Conservation (phyloP, 1,284 basidiomycete species). For the Xanthoconium separans region DNA sequence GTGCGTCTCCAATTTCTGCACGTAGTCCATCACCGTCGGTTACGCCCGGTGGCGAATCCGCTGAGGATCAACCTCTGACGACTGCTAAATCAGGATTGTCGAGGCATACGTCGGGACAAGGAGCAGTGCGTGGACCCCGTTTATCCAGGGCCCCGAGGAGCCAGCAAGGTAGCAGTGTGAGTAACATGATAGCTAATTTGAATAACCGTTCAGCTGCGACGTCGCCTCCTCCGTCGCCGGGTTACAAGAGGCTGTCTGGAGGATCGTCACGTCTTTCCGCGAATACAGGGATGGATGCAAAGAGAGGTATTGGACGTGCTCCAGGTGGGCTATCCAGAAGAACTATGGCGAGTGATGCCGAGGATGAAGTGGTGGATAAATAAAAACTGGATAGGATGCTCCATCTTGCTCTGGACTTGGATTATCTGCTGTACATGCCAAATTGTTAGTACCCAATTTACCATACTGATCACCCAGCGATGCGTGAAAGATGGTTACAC, state of each 20-base stretch:
- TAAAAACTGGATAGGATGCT: constrained; percentile 2
- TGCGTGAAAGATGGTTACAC: constrained; percentile 19
- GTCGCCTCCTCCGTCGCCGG: constrained; percentile 40
- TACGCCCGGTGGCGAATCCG: constrained; percentile 29
- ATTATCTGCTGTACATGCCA: too few relatives aligned
- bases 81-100: constrained; percentile 34
- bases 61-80: constrained; percentile 35
- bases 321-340: constrained; percentile 63
- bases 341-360: constrained; percentile 79
- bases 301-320: constrained; percentile 41
- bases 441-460: too few relatives aligned
- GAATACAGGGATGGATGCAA: constrained; percentile 28
- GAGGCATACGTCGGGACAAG: constrained; percentile 46
- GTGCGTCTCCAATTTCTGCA: constrained; percentile 32
- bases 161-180: constrained; percentile 45
- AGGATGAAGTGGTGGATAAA: constrained; percentile 61
- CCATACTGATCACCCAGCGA: background rate
- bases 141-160: constrained; percentile 45
- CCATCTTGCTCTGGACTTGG: background rate
- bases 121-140: constrained; percentile 53
- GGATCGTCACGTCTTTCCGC: constrained; percentile 34
- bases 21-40: constrained; percentile 47
- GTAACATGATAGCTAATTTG: constrained; percentile 53
- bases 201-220: constrained; percentile 46
- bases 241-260: constrained; percentile 45